phyloP scores from a whole-genome alignment of 805 yeast genomes.

The Blastobotrys parvus region DNA sequence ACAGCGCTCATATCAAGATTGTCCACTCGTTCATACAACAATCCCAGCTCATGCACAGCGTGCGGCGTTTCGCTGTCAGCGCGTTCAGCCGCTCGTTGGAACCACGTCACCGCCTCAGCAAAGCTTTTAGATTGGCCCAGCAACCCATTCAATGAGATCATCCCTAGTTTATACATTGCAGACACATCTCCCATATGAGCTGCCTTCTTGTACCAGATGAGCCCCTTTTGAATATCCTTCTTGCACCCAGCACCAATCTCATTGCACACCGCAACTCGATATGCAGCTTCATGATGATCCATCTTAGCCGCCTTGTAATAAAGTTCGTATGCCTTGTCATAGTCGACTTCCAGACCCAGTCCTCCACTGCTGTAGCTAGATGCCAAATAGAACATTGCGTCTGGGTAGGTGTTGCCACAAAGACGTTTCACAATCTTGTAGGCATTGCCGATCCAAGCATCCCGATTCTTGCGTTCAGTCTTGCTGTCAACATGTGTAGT shows the following conservation, averaged over 20 bases:
- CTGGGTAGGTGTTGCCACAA: constrained; percentile 38
- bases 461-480: constrained; percentile 43
- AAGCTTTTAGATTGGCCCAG: constrained; percentile 34
- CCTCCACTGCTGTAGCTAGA: constrained; percentile 47
- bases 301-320: constrained; percentile 52
- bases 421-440: constrained; percentile 52
- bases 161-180: constrained; percentile 69
- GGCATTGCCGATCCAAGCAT: constrained; percentile 48
- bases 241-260: constrained; percentile 56
- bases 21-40: constrained; percentile 42
- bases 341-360: constrained; percentile 45
- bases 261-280: constrained; percentile 61
- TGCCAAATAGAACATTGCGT: constrained; percentile 53
- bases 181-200: constrained; percentile 54
- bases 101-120: constrained; percentile 42
- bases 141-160: constrained; percentile 47
- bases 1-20: constrained; percentile 17
- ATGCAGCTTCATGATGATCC: constrained; percentile 53
- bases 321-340: constrained; percentile 50
- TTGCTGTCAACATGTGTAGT: constrained; percentile 33
- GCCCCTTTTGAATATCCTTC: constrained; percentile 38
- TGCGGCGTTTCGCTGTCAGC: constrained; percentile 43
- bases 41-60: constrained; percentile 50
- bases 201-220: constrained; percentile 48
- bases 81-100: constrained; percentile 38